A percentile compares a stretch with the other conserved stretches of the same genome.
phyloP scores from a whole-genome alignment of 106 monocot genomes.

The Triglochin maritima region DNA sequence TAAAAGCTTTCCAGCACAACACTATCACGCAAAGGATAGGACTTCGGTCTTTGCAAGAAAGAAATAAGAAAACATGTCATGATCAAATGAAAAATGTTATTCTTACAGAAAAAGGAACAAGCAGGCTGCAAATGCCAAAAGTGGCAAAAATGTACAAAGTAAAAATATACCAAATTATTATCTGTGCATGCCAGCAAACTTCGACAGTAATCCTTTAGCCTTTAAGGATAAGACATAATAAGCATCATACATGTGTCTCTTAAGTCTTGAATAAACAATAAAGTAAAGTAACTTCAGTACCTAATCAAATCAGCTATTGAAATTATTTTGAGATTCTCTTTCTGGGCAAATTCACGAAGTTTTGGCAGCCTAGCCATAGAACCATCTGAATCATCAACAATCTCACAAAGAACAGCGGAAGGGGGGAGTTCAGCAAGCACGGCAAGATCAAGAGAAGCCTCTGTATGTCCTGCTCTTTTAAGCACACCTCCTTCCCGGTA shows the following conservation, averaged over 20 bases:
- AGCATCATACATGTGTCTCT: background rate
- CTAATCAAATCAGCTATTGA: conserved; percentile 91
- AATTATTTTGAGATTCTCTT: conserved; percentile 79
- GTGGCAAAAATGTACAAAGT: too few relatives aligned
- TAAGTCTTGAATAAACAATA: background rate
- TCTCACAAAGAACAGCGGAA: conserved; percentile 71
- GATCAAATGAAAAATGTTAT: too few relatives aligned
- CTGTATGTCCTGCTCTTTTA: conserved; percentile 94
- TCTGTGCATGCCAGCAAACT: background rate
- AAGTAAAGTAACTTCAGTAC: conserved; percentile 12
- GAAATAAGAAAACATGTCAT: too few relatives aligned
- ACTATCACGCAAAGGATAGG: too few relatives aligned
- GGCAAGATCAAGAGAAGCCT: conserved; percentile 87
- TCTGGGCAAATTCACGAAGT: conserved; percentile 65
- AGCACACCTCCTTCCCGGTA: conserved; percentile 95
- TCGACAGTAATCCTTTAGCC: background rate
- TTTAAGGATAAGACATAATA: background rate
- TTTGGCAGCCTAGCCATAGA: conserved; percentile 93
- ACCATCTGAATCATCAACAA: conserved; percentile 86
- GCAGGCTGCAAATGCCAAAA: too few relatives aligned
- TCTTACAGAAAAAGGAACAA: too few relatives aligned
- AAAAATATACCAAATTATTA: too few relatives aligned
- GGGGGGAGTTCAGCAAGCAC: conserved; percentile 70
- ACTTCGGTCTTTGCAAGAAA: too few relatives aligned
- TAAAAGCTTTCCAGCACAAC: too few relatives aligned